Conservation (phyloP, 495 filamentous ascomycete species). For the Tuber brumale region DNA sequence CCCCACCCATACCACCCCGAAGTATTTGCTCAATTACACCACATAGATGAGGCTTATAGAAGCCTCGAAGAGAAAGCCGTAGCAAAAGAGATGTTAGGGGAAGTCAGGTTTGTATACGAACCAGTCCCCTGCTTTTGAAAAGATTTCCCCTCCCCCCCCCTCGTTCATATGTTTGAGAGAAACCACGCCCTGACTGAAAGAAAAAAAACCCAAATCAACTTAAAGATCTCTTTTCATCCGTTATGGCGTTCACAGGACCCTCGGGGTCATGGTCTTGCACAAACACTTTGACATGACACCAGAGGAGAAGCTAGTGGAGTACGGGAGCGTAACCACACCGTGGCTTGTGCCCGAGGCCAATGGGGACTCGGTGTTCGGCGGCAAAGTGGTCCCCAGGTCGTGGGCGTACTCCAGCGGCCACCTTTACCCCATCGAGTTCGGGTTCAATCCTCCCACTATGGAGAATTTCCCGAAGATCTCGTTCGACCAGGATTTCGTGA, state of each 20-base stretch:
- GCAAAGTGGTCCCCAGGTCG: conserved; percentile 31
- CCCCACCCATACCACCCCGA: conserved; percentile 16
- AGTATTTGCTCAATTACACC: conserved; percentile 18
- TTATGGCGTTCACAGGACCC: conserved; percentile 26
- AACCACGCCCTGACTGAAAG: not conserved
- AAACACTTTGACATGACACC: conserved; percentile 34
- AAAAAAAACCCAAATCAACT: not conserved
- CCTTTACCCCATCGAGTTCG: conserved; percentile 37
- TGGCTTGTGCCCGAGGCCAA: conserved; percentile 23
- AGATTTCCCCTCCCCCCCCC: not conserved
- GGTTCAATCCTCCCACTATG: conserved; percentile 25
- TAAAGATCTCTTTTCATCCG: conserved; percentile 31
- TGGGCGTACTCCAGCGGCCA: conserved; percentile 33
- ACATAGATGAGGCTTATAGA: conserved; percentile 24
- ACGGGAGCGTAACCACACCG: conserved; percentile 30
- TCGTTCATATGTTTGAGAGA: conserved; percentile 6
- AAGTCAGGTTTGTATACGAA: conserved; percentile 20
- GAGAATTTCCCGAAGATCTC: conserved; percentile 19
- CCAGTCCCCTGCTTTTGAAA: not conserved
- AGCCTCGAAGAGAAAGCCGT: conserved; percentile 21
- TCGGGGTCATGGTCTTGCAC: conserved; percentile 39
- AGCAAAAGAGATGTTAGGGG: conserved; percentile 15
- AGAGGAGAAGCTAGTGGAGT: conserved; percentile 39
- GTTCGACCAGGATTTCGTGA: conserved; percentile 30
- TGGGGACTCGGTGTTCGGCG: conserved; percentile 31